phyloP scores from a whole-genome alignment of 257 asterid species.

The Ocimum tenuiflorum region DNA sequence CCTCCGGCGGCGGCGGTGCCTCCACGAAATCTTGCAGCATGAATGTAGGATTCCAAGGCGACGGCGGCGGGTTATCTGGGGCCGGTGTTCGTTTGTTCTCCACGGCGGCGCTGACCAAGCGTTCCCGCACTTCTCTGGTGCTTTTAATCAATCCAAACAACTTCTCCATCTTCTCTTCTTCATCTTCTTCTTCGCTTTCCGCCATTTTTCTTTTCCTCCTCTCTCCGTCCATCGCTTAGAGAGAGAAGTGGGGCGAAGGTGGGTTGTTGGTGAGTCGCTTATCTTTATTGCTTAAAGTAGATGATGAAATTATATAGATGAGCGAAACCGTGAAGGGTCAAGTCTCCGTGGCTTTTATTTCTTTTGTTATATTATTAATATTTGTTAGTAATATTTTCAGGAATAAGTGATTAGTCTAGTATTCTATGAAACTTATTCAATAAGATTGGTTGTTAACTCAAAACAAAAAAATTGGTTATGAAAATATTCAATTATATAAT shows the following conservation, averaged over 20 bases:
- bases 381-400: too few species aligned
- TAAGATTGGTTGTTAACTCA: too few species aligned
- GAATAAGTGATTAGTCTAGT: too few species aligned
- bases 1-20: slow-evolving; percentile 12
- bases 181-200: slow-evolving; percentile 16
- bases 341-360: too few species aligned
- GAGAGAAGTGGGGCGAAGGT: not conserved
- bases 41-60: slow-evolving; percentile 27
- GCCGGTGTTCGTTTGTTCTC: not conserved
- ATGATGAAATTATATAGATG: not conserved
- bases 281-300: not conserved
- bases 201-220: slow-evolving; percentile 23
- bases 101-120: not conserved
- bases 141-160: slow-evolving; percentile 30
- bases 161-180: slow-evolving; percentile 27
- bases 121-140: slow-evolving; percentile 27
- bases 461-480: too few species aligned
- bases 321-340: too few species aligned
- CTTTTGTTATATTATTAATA: too few species aligned
- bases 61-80: slow-evolving; percentile 4
- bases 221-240: slow-evolving; percentile 16
- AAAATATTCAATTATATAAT: too few species aligned
- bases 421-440: too few species aligned
- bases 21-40: slow-evolving; percentile 26
- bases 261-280: not conserved